Evolutionary conservation across 1,139 yeast species (phyloP).

Genomic region (Zhuliangozyma parablackwelliae): DNA sequence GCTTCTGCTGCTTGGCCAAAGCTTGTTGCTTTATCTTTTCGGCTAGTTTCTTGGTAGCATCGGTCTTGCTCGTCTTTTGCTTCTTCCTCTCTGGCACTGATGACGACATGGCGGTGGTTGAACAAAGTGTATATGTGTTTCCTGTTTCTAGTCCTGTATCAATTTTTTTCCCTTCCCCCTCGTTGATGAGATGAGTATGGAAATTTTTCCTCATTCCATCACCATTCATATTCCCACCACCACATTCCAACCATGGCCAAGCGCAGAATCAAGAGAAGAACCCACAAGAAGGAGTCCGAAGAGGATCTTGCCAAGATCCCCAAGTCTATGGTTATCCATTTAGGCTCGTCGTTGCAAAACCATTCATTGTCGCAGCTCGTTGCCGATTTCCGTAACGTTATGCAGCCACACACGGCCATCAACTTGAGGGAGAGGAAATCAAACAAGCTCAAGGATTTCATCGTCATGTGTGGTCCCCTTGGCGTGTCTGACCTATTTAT

Average conservation of each 20-base stretch:
- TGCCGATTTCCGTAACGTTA: constrained; percentile 77
- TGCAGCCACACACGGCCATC: constrained; percentile 97
- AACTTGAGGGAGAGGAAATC: constrained; percentile 80
- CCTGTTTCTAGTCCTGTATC: constrained; percentile 1
- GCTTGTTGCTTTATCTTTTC: constrained; percentile 56
- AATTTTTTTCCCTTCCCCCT: not conserved
- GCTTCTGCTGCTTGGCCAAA: constrained; percentile 21
- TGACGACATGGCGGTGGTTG: constrained; percentile 7
- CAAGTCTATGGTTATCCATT: constrained; percentile 85
- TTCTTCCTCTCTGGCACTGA: constrained; percentile 14
- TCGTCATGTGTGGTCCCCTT: constrained; percentile 96
- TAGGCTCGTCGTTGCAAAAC: constrained; percentile 76
- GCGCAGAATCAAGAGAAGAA: constrained; percentile 67
- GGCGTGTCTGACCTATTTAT: constrained; percentile 87
- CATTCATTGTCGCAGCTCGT: constrained; percentile 82
- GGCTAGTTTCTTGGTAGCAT: constrained; percentile 33
- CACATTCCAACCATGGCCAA: constrained; percentile 30
- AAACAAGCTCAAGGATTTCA: constrained; percentile 82
- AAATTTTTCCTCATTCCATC: not conserved
- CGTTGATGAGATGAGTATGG: no score
- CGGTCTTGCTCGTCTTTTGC: constrained; percentile 10
- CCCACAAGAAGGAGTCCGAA: constrained; percentile 65
- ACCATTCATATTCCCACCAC: constrained; percentile 1
- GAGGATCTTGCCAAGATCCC: constrained; percentile 77
- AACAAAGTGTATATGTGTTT: not conserved